phyloP scores from a whole-genome alignment of 768 basidiomycete species.

The Stropharia rugosoannulata region DNA sequence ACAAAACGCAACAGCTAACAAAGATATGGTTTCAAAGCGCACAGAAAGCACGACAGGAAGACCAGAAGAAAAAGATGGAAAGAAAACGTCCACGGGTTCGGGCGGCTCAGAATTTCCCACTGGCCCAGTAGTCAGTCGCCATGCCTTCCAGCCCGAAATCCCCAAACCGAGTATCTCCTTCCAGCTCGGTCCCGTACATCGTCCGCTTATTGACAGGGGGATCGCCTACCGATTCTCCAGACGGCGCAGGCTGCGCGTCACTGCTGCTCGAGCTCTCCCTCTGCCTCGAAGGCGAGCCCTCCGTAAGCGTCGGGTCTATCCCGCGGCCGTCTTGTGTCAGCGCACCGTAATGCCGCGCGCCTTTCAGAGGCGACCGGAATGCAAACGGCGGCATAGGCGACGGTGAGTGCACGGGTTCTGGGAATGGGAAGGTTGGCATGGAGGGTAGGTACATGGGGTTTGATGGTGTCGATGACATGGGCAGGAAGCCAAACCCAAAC shows the following conservation, averaged over 20 bases:
- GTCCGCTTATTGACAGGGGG: slow-evolving; percentile 56
- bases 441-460: slow-evolving; percentile 41
- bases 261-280: slow-evolving; percentile 30
- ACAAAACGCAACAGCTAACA: background rate
- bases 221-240: slow-evolving; percentile 22
- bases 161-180: slow-evolving; percentile 80
- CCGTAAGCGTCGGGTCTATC: slow-evolving; percentile 39
- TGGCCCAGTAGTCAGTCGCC: slow-evolving; percentile 69
- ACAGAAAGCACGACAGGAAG: slow-evolving; percentile 3
- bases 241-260: slow-evolving; percentile 13
- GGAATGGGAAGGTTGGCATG: slow-evolving; percentile 47
- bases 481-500: slow-evolving; percentile 52
- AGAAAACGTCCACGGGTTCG: background rate
- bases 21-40: background rate
- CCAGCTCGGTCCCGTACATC: slow-evolving; percentile 84
- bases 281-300: slow-evolving; percentile 25
- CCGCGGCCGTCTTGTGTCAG: slow-evolving; percentile 23
- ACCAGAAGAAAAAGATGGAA: slow-evolving; percentile 8
- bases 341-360: slow-evolving; percentile 36
- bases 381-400: slow-evolving; percentile 51
- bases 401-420: slow-evolving; percentile 59
- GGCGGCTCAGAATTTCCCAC: slow-evolving; percentile 38
- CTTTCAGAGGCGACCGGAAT: slow-evolving; percentile 38
- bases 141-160: slow-evolving; percentile 82
- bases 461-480: slow-evolving; percentile 52